Evolutionary conservation across 2,329 filamentous ascomycete species (phyloP).

Genomic region (Phoma sp.): DNA sequence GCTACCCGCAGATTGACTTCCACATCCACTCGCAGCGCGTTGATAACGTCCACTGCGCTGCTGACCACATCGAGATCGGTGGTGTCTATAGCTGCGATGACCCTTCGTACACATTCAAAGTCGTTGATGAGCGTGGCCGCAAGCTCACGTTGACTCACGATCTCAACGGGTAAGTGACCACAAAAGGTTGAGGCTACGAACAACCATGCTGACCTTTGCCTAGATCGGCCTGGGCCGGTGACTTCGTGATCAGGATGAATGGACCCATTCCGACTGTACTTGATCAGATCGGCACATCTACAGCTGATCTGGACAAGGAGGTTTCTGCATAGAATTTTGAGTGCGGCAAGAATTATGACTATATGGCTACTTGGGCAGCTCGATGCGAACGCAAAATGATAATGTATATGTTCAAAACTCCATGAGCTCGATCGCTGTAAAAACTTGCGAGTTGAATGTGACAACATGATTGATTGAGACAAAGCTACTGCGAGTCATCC

Average conservation of each 20-base stretch:
- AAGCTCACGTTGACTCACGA: neutral
- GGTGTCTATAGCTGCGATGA: neutral
- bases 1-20: neutral
- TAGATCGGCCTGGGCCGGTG: neutral
- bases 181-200: neutral
- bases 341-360: no score
- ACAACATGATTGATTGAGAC: no score
- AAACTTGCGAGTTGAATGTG: no score
- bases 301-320: neutral
- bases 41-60: neutral
- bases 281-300: neutral
- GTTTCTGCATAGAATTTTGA: neutral
- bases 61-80: neutral
- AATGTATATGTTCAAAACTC: no score
- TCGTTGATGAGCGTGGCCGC: neutral
- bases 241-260: neutral
- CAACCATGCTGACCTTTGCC: neutral
- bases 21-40: neutral
- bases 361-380: no score
- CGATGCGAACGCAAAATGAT: no score
- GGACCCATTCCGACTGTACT: neutral
- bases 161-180: neutral
- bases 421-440: no score
- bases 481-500: no score
- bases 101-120: neutral